Evolutionary conservation across 1,139 yeast species (phyloP).

Genomic region (Kurtzmaniella quercitrusa): DNA sequence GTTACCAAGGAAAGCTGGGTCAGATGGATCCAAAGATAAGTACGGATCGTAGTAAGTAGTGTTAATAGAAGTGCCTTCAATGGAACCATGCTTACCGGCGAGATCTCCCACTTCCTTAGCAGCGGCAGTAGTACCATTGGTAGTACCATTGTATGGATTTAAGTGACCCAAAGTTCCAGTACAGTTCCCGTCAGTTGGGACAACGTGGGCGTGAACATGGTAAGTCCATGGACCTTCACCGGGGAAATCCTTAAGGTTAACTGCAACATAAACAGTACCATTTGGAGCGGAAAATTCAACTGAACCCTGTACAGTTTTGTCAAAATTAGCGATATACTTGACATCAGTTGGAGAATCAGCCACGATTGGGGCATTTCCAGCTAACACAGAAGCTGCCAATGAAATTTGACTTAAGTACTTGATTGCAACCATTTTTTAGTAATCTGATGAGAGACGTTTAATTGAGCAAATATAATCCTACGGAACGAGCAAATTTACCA

Average conservation of each 20-base stretch:
- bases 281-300: slow-evolving; percentile 29
- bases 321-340: slow-evolving; percentile 20
- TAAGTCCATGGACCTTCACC: slow-evolving; percentile 36
- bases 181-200: slow-evolving; percentile 39
- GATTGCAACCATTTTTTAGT: slow-evolving; percentile 1
- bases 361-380: slow-evolving; percentile 22
- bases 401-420: neutral
- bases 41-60: slow-evolving; percentile 30
- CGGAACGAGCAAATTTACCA: neutral
- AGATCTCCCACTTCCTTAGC: slow-evolving; percentile 38
- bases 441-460: neutral
- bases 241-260: slow-evolving; percentile 33
- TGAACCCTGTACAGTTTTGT: slow-evolving; percentile 20
- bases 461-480: neutral
- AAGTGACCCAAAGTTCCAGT: slow-evolving; percentile 34
- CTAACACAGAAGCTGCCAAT: slow-evolving; percentile 10
- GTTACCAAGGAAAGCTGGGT: slow-evolving; percentile 33
- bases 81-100: slow-evolving; percentile 37
- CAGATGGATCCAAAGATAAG: slow-evolving; percentile 33
- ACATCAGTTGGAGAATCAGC: slow-evolving; percentile 23
- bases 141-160: slow-evolving; percentile 36
- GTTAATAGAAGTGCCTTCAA: slow-evolving; percentile 21
- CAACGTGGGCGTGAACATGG: slow-evolving; percentile 37
- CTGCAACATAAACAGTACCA: slow-evolving; percentile 30
- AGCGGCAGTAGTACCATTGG: slow-evolving; percentile 21